These are phyloP conservation scores for Leishmania aethiopica DNA, from an alignment of 208 protist genomes.

Conservation along the genomic window DNA sequence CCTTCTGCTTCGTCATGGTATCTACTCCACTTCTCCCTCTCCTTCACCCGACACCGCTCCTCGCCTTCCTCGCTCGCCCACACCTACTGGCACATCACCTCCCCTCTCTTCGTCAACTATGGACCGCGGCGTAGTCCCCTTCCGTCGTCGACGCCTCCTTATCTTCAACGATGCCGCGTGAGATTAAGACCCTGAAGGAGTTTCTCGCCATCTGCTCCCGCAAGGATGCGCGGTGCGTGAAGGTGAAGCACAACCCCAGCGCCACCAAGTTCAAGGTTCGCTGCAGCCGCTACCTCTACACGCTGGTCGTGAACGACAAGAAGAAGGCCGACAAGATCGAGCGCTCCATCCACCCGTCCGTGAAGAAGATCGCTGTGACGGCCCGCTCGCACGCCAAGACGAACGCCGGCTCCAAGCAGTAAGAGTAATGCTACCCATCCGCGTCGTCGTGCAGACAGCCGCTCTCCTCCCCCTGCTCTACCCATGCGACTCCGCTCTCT, in stretches of 20 bases:
- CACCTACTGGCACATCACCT: slow-evolving; percentile 15
- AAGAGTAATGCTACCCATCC: neutral
- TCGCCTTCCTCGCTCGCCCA: neutral
- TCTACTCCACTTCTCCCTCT: neutral
- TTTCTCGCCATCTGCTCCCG: slow-evolving; percentile 93
- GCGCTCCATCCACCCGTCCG: slow-evolving; percentile 87
- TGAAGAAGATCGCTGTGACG: slow-evolving; percentile 91
- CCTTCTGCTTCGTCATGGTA: neutral
- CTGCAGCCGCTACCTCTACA: slow-evolving; percentile 94
- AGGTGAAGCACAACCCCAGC: slow-evolving; percentile 91
- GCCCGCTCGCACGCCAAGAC: slow-evolving; percentile 84
- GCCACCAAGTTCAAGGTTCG: slow-evolving; percentile 95
- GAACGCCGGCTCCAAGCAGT: slow-evolving; percentile 79
- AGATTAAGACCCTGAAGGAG: slow-evolving; percentile 94
- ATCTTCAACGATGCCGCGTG: slow-evolving; percentile 69
- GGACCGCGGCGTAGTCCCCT: slow-evolving; percentile 2
- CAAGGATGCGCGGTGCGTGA: slow-evolving; percentile 92
- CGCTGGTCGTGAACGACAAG: slow-evolving; percentile 90
- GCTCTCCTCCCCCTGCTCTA: neutral
- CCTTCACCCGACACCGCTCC: neutral
- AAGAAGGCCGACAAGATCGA: slow-evolving; percentile 94
- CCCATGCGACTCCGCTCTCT: neutral
- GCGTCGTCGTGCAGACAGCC: neutral
- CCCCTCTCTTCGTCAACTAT: slow-evolving; percentile 1
- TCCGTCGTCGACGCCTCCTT: neutral